Conservation (phyloP, 2,329 filamentous ascomycete species). For the Fusarium napiforme region DNA sequence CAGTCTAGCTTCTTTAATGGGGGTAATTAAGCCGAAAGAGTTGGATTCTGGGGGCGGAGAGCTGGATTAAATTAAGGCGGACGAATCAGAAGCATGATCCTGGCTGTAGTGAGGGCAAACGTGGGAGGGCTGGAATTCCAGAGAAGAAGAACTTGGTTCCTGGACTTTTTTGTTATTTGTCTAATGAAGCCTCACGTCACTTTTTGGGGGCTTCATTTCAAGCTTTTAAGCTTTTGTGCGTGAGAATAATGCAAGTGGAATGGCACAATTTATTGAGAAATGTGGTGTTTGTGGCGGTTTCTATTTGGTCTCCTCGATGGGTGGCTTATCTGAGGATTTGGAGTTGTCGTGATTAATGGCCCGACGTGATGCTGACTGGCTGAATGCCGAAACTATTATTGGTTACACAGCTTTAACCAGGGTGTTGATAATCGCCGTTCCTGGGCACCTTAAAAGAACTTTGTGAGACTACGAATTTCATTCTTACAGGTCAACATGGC, state of each 20-base stretch:
- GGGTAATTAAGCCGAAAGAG: neutral
- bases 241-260: neutral
- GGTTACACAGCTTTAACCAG: neutral
- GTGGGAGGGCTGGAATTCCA: neutral
- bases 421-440: conserved; percentile 3
- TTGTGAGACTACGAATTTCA: neutral
- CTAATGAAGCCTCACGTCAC: neutral
- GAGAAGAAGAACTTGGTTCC: neutral
- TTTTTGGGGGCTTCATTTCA: neutral
- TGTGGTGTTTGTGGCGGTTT: conserved; percentile 22
- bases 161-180: neutral
- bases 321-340: conserved; percentile 39
- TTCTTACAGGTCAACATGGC: neutral
- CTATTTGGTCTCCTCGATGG: neutral
- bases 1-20: neutral
- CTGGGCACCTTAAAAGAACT: neutral
- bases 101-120: neutral
- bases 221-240: neutral
- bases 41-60: conserved; percentile 11
- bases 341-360: conserved; percentile 41
- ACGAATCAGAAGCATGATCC: conserved; percentile 26
- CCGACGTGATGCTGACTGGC: conserved; percentile 24
- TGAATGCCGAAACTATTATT: conserved; percentile 8
- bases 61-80: conserved; percentile 7
- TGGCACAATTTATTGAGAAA: neutral